Conservation (phyloP, 257 asterid species). For the Nemophila menziesii region DNA sequence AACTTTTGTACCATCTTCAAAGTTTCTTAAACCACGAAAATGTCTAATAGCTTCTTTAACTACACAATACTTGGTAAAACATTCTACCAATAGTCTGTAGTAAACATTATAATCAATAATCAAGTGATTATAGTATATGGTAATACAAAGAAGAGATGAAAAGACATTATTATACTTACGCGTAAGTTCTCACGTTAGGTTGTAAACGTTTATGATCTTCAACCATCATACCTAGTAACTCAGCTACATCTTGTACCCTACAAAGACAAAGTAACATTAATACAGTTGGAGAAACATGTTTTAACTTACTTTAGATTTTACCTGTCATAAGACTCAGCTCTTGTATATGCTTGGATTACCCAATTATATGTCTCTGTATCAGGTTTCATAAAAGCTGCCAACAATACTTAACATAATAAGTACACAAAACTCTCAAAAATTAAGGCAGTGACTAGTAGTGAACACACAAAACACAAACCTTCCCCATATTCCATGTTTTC, state of each 20-base stretch:
- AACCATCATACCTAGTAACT: slow-evolving; percentile 97
- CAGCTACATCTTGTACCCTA: slow-evolving; percentile 99
- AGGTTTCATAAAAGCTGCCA: slow-evolving; percentile 81
- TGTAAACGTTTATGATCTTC: slow-evolving; percentile 87
- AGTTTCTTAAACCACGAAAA: slow-evolving; percentile 73
- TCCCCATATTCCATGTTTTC: slow-evolving; percentile 99
- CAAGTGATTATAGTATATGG: neutral
- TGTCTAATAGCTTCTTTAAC: slow-evolving; percentile 85
- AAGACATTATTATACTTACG: slow-evolving; percentile 58
- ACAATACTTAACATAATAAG: slow-evolving; percentile 25
- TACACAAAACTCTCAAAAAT: slow-evolving; percentile 12
- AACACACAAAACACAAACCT: slow-evolving; percentile 35
- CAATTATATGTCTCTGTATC: slow-evolving; percentile 95
- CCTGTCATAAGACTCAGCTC: slow-evolving; percentile 99
- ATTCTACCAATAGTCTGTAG: slow-evolving; percentile 81
- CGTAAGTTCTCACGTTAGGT: slow-evolving; percentile 96
- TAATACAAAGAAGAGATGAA: neutral
- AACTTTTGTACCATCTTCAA: slow-evolving; percentile 69
- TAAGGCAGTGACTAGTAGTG: slow-evolving; percentile 5
- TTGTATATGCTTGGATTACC: slow-evolving; percentile 97
- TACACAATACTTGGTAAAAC: slow-evolving; percentile 95
- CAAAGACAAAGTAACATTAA: neutral
- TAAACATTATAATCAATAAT: slow-evolving; percentile 9
- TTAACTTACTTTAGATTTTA: slow-evolving; percentile 11
- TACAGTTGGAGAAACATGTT: neutral